Evolutionary conservation across 768 basidiomycete genomes (phyloP), one percentile per base, ranked within the genome.

Genomic region (Psilocybe subaeruginosa): DNA sequence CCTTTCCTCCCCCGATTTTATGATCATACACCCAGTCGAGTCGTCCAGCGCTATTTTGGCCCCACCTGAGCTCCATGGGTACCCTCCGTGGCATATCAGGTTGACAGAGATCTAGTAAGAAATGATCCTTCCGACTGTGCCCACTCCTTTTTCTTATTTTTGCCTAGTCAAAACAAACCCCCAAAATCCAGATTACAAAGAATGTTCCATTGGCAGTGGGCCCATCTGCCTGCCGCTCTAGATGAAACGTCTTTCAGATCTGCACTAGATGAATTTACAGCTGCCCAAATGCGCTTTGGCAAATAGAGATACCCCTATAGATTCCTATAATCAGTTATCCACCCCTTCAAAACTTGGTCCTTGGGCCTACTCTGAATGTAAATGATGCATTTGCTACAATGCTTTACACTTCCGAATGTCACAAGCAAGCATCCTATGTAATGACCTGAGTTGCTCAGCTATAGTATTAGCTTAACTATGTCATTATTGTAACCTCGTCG

Each of bases 21-120:
- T 92, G 80, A 86, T 94, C 64, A 78, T 93, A 14, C 90, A 93
- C 68, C 76, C 85, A 49, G 61, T 90, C 19, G 76, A 75, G 33
- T 74, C 78, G 2, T 70, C 74, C 11, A 73, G 67, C 51, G 72
- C 71, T 39, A 72, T 75, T 39, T 70, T 68, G 41, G 68, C 76
- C 23, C 85, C 89, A 0, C 72, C 88, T 54, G 90, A 93, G 70
- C 76, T 93, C 19, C 76, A 89, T 65, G 89, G 88, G 4, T 93
- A 89, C 67, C 92, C 92, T 16, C 92, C 92, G 14, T 94, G 92
- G 92, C 92, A 94, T 66, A 84, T 87, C n/a, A 79, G 88, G 58
- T 75, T 94, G 45, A 91, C 90, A 48, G 92, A 94, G 72, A 86
- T 94, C 62, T 82, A 87, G 92, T 93, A 46, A 48, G 64, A 58